Evolutionary conservation across 352 stramenopile species (phyloP).

Genomic region (Globisporangium nunn): DNA sequence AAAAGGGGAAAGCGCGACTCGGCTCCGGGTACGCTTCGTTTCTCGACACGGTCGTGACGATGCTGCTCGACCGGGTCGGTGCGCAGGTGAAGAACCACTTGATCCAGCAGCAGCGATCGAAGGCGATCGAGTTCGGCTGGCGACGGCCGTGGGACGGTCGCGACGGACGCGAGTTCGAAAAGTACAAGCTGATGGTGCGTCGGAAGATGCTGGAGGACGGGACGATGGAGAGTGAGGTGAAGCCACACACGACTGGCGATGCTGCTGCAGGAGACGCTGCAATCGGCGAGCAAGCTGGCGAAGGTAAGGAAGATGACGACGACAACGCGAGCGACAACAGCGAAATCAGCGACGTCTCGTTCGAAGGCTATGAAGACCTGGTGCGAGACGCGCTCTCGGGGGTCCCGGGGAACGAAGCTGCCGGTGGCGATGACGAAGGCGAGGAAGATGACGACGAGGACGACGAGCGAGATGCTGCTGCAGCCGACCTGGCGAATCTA

Average conservation of each 20-base stretch:
- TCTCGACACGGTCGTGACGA: slow-evolving; percentile 45
- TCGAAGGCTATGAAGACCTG: slow-evolving; percentile 57
- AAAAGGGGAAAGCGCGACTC: slow-evolving; percentile 32
- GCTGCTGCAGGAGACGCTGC: neutral
- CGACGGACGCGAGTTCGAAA: slow-evolving; percentile 47
- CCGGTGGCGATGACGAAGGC: neutral
- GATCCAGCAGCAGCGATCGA: slow-evolving; percentile 52
- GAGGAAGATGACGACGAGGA: slow-evolving; percentile 20
- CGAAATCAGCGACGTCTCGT: slow-evolving; percentile 67
- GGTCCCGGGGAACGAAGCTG: neutral
- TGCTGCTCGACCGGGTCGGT: slow-evolving; percentile 45
- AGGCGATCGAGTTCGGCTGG: slow-evolving; percentile 46
- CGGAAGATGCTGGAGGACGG: slow-evolving; percentile 30
- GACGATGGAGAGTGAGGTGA: slow-evolving; percentile 13
- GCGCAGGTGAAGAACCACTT: slow-evolving; percentile 42
- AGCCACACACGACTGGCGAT: neutral
- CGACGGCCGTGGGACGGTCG: slow-evolving; percentile 63
- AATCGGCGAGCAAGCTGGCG: neutral
- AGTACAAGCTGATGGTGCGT: slow-evolving; percentile 43
- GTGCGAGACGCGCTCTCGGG: slow-evolving; percentile 19
- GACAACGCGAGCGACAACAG: slow-evolving; percentile 45
- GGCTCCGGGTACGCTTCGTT: slow-evolving; percentile 48
- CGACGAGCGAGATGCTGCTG: slow-evolving; percentile 16
- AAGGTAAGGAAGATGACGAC: slow-evolving; percentile 4
- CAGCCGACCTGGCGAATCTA: slow-evolving; percentile 24